These are phyloP conservation scores for Chenopodium formosanum DNA, from an alignment of 148 eudicot species.

Conservation along the genomic window DNA sequence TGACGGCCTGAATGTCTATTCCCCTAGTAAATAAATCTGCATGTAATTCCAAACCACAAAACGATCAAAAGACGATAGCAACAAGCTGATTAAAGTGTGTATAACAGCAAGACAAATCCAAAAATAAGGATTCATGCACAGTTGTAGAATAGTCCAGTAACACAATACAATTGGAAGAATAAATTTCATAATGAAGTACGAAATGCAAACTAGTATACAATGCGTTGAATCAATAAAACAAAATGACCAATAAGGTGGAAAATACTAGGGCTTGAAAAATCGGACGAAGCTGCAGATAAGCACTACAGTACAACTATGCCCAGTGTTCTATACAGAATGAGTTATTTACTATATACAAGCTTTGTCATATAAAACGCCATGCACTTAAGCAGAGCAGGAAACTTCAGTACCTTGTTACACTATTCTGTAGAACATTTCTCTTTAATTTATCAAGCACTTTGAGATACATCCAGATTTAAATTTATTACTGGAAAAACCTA, in stretches of 20 bases:
- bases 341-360: no score
- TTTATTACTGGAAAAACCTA: not conserved
- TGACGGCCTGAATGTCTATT: slow-evolving; percentile 91
- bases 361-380: not conserved
- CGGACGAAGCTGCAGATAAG: not conserved
- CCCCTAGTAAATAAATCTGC: slow-evolving; percentile 93
- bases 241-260: not conserved
- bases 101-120: not conserved
- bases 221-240: not conserved
- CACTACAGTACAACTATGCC: not conserved
- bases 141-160: not conserved
- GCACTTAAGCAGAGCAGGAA: not conserved
- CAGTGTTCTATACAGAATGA: not conserved
- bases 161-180: not conserved
- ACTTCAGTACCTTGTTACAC: not conserved
- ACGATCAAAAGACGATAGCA: not conserved
- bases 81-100: not conserved
- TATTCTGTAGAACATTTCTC: not conserved
- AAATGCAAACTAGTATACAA: not conserved
- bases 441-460: not conserved
- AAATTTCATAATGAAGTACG: no score
- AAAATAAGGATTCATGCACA: not conserved
- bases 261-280: not conserved
- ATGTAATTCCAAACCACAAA: not conserved
- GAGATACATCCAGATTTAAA: not conserved